phyloP scores from a whole-genome alignment of 495 filamentous ascomycete genomes.

The Penicillium pulvis region DNA sequence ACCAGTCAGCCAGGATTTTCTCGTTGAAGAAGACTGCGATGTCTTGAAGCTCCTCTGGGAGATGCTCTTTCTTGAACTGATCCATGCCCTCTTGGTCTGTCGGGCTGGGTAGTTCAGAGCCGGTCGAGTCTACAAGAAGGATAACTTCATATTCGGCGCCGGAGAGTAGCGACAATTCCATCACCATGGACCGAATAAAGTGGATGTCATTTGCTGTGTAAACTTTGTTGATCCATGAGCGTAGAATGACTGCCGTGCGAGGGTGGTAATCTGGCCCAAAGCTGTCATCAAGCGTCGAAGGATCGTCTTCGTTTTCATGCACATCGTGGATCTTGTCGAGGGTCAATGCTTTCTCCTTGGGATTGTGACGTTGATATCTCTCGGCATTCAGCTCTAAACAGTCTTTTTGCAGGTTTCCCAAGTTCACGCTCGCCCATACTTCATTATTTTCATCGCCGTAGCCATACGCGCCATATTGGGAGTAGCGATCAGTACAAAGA shows the following conservation, averaged over 20 bases:
- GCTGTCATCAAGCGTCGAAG: not conserved
- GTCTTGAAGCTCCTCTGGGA: conserved; percentile 64
- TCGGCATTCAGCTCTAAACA: conserved; percentile 62
- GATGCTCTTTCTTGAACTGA: conserved; percentile 36
- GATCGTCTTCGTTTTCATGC: not conserved
- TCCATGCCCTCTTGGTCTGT: conserved; percentile 49
- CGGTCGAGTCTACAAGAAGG: conserved; percentile 69
- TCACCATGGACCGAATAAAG: conserved; percentile 68
- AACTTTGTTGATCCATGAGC: conserved; percentile 64
- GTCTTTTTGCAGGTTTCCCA: conserved; percentile 65
- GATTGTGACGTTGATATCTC: conserved; percentile 40
- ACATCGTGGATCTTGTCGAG: conserved; percentile 6
- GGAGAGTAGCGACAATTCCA: conserved; percentile 66
- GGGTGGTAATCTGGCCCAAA: not conserved
- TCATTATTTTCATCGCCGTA: conserved; percentile 22
- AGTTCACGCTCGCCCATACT: conserved; percentile 65
- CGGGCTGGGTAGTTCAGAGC: conserved; percentile 47
- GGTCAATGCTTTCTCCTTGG: not conserved
- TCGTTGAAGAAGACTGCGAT: conserved; percentile 66
- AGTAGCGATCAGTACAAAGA: conserved; percentile 51
- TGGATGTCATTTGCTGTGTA: conserved; percentile 70
- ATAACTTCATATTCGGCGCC: conserved; percentile 77
- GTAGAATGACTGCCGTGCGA: conserved; percentile 69
- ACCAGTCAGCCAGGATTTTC: conserved; percentile 23
- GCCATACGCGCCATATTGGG: conserved; percentile 51